Evolutionary conservation across 106 monocot genomes (phyloP).

Genomic region (Cymbidium sinense): DNA sequence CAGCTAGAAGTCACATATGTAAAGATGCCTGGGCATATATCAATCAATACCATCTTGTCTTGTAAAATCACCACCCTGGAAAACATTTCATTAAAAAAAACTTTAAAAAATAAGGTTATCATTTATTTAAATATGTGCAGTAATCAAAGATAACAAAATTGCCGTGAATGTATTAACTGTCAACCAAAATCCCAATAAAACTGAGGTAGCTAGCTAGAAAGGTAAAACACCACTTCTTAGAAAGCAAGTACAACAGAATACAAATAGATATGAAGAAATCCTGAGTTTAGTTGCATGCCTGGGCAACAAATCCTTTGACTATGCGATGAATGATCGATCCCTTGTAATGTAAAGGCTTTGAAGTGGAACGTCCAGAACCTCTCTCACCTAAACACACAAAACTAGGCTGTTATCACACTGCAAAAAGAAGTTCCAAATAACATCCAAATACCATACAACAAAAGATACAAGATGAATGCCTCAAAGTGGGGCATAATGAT

Average conservation of each 20-base stretch:
- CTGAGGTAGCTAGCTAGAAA: background rate
- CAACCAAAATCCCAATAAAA: background rate
- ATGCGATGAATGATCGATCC: constrained; percentile 45
- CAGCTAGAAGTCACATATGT: constrained; percentile 41
- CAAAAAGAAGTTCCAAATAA: background rate
- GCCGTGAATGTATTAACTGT: background rate
- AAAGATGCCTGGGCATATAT: constrained; percentile 38
- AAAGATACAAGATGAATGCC: background rate
- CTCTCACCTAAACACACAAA: constrained; percentile 28
- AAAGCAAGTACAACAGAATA: background rate
- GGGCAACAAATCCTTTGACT: constrained; percentile 42
- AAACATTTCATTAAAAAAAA: constrained; percentile 10
- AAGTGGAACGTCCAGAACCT: constrained; percentile 31
- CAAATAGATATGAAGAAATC: background rate
- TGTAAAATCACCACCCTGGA: constrained; percentile 51
- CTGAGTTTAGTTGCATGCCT: constrained; percentile 21
- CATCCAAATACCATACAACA: background rate
- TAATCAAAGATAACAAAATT: background rate
- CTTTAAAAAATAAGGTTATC: background rate
- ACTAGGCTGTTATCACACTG: background rate
- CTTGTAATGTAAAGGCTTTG: constrained; percentile 35
- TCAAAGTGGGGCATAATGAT: background rate
- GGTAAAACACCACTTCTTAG: background rate
- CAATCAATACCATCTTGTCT: constrained; percentile 43
- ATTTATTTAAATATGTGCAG: background rate